A percentile compares a stretch with the other conserved stretches of the same genome.
Conservation (phyloP, 2,329 filamentous ascomycete species). For the Claviceps pazoutovae region DNA sequence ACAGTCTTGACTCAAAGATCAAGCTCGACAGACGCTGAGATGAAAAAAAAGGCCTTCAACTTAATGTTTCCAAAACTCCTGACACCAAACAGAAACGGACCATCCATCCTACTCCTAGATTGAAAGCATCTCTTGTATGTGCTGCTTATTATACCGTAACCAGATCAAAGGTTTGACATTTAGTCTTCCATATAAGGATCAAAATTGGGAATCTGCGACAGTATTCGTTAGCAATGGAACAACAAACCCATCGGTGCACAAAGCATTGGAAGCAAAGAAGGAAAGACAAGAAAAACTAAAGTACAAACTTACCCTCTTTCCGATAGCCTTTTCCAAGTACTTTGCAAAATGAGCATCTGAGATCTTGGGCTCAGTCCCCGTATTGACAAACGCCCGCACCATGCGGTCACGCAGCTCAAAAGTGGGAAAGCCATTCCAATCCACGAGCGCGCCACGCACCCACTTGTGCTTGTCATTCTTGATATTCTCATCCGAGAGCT, state of each 20-base stretch:
- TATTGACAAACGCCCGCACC: slow-evolving; percentile 1
- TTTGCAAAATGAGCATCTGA: slow-evolving; percentile 4
- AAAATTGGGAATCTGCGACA: not conserved
- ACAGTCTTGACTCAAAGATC: no score
- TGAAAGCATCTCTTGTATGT: no score
- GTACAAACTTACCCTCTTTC: slow-evolving; percentile 1
- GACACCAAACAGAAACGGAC: no score
- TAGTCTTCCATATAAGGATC: not conserved
- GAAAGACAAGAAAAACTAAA: not conserved
- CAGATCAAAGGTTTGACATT: no score
- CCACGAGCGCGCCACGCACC: slow-evolving; percentile 14
- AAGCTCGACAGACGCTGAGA: no score
- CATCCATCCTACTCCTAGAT: no score
- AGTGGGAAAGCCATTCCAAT: slow-evolving; percentile 5
- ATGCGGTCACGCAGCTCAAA: slow-evolving; percentile 5
- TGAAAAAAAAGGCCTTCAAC: no score
- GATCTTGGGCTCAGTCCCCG: slow-evolving; percentile 6
- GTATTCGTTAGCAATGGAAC: no score
- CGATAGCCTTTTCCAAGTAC: slow-evolving; percentile 5
- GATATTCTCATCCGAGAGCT: slow-evolving; percentile 7
- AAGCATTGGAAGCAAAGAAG: not conserved
- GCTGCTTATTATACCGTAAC: no score
- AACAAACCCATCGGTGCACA: not conserved
- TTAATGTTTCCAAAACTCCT: no score
- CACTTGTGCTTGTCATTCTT: slow-evolving; percentile 19